A percentile compares a stretch with the other conserved stretches of the same genome.
Evolutionary conservation across 2,329 filamentous ascomycete species (phyloP).

Genomic region (Pyrenophora teres): DNA sequence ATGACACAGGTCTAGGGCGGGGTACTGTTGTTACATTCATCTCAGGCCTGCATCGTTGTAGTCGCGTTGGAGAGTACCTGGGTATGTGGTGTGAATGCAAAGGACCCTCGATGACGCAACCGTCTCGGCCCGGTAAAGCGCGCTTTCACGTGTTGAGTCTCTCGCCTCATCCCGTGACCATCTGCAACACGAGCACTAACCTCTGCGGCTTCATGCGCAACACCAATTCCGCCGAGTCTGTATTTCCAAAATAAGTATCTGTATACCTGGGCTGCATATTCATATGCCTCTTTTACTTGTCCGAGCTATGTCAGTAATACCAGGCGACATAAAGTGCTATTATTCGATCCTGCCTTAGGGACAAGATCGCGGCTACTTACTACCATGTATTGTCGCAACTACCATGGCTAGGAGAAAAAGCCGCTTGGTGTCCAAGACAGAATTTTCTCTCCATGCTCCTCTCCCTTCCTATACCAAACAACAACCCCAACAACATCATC

Average conservation of each 20-base stretch:
- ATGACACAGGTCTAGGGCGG: no score
- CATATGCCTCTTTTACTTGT: no score
- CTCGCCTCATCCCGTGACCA: background rate
- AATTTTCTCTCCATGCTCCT: background rate
- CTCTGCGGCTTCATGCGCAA: background rate
- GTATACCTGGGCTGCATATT: no score
- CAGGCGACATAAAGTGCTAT: background rate
- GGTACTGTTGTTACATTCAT: no score
- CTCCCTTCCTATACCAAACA: background rate
- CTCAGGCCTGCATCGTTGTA: background rate
- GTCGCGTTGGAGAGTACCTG: background rate
- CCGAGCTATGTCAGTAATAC: no score
- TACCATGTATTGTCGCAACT: background rate
- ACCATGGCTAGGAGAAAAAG: background rate
- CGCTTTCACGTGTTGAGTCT: conserved; percentile 17
- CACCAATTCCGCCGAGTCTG: background rate
- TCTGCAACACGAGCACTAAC: background rate
- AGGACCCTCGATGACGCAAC: conserved; percentile 18
- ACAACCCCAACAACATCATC: conserved; percentile 12
- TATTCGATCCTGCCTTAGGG: background rate
- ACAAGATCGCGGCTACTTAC: background rate
- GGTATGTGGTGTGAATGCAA: background rate
- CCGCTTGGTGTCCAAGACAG: background rate
- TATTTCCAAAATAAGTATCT: no score
- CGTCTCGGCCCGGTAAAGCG: conserved; percentile 2